These are phyloP conservation scores for Cytospora schulzeri DNA, from an alignment of 2,329 filamentous ascomycete genomes.

Conservation along the genomic window DNA sequence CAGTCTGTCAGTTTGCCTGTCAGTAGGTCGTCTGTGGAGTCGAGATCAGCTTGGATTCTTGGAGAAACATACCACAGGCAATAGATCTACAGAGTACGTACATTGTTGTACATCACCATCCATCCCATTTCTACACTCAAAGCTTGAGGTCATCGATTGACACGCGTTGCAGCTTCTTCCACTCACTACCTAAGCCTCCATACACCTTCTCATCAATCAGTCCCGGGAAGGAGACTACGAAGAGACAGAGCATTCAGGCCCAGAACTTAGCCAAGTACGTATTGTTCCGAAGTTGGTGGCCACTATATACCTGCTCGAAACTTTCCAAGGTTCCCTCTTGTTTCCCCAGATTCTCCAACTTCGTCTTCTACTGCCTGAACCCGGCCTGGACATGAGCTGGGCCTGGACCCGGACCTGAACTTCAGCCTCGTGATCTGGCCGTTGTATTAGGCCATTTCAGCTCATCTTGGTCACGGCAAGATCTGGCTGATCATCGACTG, in stretches of 20 bases:
- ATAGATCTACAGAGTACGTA: conserved; percentile 21
- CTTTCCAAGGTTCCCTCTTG: conserved; percentile 2
- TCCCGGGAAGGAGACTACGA: no score
- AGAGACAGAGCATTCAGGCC: neutral
- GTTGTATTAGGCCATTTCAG: neutral
- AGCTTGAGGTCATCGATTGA: neutral
- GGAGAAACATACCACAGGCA: conserved; percentile 20
- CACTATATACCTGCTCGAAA: neutral
- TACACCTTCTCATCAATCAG: neutral
- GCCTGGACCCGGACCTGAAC: conserved; percentile 2
- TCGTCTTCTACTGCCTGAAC: conserved; percentile 1
- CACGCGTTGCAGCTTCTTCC: neutral
- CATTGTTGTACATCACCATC: neutral
- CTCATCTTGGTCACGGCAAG: neutral
- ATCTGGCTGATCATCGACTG: conserved; percentile 15
- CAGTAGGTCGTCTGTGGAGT: conserved; percentile 17
- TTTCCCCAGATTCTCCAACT: conserved; percentile 11
- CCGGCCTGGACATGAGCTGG: neutral
- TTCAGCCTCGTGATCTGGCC: conserved; percentile 8
- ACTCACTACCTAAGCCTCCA: neutral
- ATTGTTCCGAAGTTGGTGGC: conserved; percentile 3
- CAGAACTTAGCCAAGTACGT: conserved; percentile 2
- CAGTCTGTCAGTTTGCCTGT: neutral
- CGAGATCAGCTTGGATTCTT: conserved; percentile 9
- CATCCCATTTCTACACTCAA: neutral